Evolutionary conservation across 2,329 filamentous ascomycete genomes (phyloP).

Genomic region (Rhinocladiella mackenziei): DNA sequence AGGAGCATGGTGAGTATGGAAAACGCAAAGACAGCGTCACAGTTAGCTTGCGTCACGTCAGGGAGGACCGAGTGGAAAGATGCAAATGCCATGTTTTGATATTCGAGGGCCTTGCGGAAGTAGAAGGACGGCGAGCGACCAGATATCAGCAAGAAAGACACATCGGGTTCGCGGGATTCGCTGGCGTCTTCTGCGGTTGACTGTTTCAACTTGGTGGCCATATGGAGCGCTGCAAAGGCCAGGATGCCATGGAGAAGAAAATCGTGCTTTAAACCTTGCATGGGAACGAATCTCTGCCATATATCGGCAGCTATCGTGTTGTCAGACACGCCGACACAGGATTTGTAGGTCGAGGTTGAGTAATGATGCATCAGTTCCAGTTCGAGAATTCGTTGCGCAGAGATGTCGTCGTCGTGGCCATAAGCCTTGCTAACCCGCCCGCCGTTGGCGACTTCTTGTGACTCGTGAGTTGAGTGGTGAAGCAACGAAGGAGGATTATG

Average conservation of each 20-base stretch:
- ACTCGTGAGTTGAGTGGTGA: too few relatives aligned
- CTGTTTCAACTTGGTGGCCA: slow-evolving; percentile 14
- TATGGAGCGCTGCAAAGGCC: slow-evolving; percentile 36
- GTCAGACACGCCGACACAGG: slow-evolving; percentile 37
- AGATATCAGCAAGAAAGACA: slow-evolving; percentile 3
- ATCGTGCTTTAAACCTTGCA: slow-evolving; percentile 38
- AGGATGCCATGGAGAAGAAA: slow-evolving; percentile 42
- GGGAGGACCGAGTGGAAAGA: slow-evolving; percentile 34
- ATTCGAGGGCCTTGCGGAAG: slow-evolving; percentile 35
- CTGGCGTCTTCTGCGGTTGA: slow-evolving; percentile 22
- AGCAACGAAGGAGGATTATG: too few relatives aligned
- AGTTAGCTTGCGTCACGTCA: slow-evolving; percentile 32
- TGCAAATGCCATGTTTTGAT: slow-evolving; percentile 35
- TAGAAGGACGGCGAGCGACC: slow-evolving; percentile 25
- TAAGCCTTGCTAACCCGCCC: too few relatives aligned
- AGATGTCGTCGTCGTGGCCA: neutral
- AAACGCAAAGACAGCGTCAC: slow-evolving; percentile 10
- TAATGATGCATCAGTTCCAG: slow-evolving; percentile 53
- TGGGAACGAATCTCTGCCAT: slow-evolving; percentile 36
- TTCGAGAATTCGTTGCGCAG: slow-evolving; percentile 35
- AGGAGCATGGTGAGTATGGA: slow-evolving; percentile 8
- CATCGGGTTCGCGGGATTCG: too few relatives aligned
- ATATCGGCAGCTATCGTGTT: slow-evolving; percentile 32
- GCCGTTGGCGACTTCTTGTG: too few relatives aligned
- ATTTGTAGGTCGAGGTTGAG: slow-evolving; percentile 44